These are phyloP conservation scores for Poa annua DNA, from an alignment of 176 grass and related monocot genomes.

Conservation along the genomic window DNA sequence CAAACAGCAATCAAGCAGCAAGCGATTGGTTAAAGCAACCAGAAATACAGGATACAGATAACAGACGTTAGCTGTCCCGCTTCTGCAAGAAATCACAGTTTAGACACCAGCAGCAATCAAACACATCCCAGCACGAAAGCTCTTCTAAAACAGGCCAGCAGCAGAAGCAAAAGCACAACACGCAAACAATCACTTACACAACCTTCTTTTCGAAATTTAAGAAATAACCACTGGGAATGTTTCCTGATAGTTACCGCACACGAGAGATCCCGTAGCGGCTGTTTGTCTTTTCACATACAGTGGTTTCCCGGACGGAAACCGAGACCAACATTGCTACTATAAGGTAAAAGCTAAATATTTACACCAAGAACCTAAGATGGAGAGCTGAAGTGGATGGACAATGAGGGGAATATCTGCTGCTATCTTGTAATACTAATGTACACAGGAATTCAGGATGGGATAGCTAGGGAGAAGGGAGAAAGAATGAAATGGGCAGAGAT, in stretches of 20 bases:
- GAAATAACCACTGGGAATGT: background rate
- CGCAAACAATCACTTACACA: background rate
- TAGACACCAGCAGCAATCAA: background rate
- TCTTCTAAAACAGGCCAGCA: background rate
- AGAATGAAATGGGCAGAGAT: background rate
- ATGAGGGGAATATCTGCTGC: slow-evolving; percentile 34
- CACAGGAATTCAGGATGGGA: slow-evolving; percentile 42
- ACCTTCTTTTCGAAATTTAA: background rate
- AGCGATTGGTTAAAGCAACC: slow-evolving; percentile 21
- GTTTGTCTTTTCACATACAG: slow-evolving; percentile 9
- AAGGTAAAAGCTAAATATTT: slow-evolving; percentile 49
- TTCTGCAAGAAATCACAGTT: background rate
- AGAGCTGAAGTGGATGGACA: slow-evolving; percentile 30
- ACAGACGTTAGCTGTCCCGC: background rate
- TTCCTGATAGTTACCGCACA: background rate
- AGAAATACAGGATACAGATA: background rate
- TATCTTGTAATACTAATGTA: slow-evolving; percentile 51
- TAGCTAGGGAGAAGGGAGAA: background rate
- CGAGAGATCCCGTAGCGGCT: background rate
- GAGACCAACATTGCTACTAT: slow-evolving; percentile 36
- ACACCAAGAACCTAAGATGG: slow-evolving; percentile 39
- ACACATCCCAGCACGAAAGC: slow-evolving; percentile 17
- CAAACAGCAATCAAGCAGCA: slow-evolving; percentile 35
- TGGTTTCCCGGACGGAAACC: background rate
- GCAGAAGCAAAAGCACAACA: slow-evolving; percentile 26